phyloP scores from a whole-genome alignment of 2,329 filamentous ascomycete genomes.

The Colletotrichum nymphaeae region DNA sequence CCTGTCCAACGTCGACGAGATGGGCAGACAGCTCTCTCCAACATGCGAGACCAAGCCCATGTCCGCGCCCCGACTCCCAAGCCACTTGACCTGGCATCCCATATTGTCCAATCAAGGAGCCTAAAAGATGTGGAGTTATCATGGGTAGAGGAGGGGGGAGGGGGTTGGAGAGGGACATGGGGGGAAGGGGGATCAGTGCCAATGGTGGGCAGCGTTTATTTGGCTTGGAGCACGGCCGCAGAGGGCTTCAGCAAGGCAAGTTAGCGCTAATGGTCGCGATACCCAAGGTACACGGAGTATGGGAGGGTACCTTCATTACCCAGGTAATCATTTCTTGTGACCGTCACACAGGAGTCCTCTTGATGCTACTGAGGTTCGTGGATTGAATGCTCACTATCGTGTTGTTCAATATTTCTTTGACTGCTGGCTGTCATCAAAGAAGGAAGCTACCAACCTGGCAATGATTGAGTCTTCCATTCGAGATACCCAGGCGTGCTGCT shows the following conservation, averaged over 20 bases:
- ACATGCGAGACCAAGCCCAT: constrained; percentile 7
- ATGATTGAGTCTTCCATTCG: background rate
- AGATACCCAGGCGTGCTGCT: background rate
- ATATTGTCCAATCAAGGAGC: background rate
- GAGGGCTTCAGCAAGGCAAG: background rate
- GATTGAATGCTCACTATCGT: background rate
- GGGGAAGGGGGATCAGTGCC: background rate
- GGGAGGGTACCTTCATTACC: too few species aligned
- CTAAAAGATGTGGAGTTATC: background rate
- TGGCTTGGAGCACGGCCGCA: constrained; percentile 11
- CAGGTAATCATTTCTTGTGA: too few species aligned
- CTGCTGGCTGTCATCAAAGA: background rate
- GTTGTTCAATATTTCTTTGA: background rate
- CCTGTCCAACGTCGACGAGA: background rate
- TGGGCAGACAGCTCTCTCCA: background rate
- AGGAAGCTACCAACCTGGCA: background rate
- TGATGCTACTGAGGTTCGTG: too few species aligned
- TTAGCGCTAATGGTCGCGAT: background rate
- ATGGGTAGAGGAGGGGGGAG: background rate
- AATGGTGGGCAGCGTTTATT: background rate
- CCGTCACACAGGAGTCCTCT: too few species aligned
- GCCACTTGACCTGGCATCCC: background rate
- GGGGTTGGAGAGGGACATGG: background rate
- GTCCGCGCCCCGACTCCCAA: background rate
- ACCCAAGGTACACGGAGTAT: background rate